These are phyloP conservation scores for Apophysomyces variabilis DNA, from an alignment of 371 early-diverging fungal species.

Conservation along the genomic window DNA sequence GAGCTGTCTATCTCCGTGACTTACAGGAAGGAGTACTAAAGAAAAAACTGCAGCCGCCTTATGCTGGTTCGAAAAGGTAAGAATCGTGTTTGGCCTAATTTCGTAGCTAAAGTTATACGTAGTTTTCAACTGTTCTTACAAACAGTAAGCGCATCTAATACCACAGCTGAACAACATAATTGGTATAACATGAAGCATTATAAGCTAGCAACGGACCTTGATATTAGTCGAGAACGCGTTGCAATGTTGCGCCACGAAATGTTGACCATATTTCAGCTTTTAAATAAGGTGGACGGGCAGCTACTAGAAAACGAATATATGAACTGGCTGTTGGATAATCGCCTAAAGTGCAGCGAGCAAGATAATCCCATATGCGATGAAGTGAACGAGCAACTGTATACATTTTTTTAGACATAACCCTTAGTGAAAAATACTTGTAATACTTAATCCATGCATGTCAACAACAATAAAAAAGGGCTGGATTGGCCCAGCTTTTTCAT, in stretches of 20 bases:
- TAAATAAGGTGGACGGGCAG: constrained; percentile 52
- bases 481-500: no score
- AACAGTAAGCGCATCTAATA: background rate
- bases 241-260: constrained; percentile 54
- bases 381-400: background rate
- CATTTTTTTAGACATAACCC: background rate
- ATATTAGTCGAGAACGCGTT: constrained; percentile 51
- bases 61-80: constrained; percentile 28
- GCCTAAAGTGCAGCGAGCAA: constrained; percentile 9
- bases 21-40: constrained; percentile 44
- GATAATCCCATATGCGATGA: background rate
- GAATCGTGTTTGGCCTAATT: background rate
- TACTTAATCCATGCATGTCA: no score
- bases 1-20: constrained; percentile 55
- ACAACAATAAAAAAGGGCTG: no score
- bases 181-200: constrained; percentile 40
- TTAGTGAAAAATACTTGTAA: no score
- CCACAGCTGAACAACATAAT: constrained; percentile 10
- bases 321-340: constrained; percentile 59
- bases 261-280: constrained; percentile 45
- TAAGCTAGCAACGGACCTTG: constrained; percentile 45
- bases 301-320: constrained; percentile 52
- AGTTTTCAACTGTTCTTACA: constrained; percentile 26
- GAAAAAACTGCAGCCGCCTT: constrained; percentile 20
- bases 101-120: background rate